Evolutionary conservation across 495 filamentous ascomycete species (phyloP).

Genomic region (Schizothecium vesticola): DNA sequence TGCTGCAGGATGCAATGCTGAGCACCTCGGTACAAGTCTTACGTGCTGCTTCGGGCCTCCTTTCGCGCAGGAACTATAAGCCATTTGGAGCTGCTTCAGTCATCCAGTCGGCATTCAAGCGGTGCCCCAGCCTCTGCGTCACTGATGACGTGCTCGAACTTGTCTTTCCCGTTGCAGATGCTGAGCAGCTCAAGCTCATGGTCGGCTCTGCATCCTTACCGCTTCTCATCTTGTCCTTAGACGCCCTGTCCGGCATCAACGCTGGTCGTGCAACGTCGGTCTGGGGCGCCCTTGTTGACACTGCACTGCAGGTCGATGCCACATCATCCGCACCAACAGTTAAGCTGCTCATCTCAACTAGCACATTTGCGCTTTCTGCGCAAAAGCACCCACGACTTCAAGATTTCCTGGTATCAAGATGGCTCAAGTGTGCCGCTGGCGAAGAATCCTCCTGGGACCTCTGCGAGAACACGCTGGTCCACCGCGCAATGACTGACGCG

Average conservation of each 20-base stretch:
- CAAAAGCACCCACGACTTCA: constrained; percentile 32
- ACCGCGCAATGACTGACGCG: constrained; percentile 25
- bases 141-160: constrained; percentile 5
- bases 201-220: constrained; percentile 32
- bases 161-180: constrained; percentile 18
- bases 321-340: constrained; percentile 23
- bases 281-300: constrained; percentile 32
- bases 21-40: constrained; percentile 26
- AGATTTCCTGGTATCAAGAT: constrained; percentile 31
- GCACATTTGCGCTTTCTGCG: constrained; percentile 23
- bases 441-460: constrained; percentile 25
- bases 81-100: constrained; percentile 72
- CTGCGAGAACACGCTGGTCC: constrained; percentile 37
- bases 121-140: constrained; percentile 23
- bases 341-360: constrained; percentile 35
- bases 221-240: constrained; percentile 34
- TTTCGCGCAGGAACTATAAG: constrained; percentile 63
- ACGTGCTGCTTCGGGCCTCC: constrained; percentile 26
- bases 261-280: constrained; percentile 33
- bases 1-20: constrained; percentile 9
- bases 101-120: constrained; percentile 42
- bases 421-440: constrained; percentile 28
- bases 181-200: constrained; percentile 21
- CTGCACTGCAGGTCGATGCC: constrained; percentile 24
- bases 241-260: constrained; percentile 26